Percentiles rank a stretch among this genome's conserved stretches.
phyloP scores from a whole-genome alignment of 2,329 filamentous ascomycete genomes.

The Colletotrichum australisinense region DNA sequence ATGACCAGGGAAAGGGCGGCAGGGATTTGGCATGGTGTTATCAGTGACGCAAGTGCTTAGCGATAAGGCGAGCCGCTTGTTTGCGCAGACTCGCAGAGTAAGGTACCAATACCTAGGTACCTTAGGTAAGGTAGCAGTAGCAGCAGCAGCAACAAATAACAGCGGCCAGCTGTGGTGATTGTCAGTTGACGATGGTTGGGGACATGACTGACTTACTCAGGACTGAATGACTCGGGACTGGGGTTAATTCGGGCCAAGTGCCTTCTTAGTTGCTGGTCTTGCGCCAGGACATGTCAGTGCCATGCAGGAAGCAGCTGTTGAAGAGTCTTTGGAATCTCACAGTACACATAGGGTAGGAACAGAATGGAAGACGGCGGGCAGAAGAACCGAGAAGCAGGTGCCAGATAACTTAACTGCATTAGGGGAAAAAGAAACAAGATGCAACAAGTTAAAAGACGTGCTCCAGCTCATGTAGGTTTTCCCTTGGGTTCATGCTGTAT shows the following conservation, averaged over 20 bases:
- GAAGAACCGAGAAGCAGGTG: conserved; percentile 5
- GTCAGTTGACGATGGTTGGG: conserved; percentile 12
- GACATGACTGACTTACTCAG: conserved; percentile 10
- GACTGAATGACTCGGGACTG: conserved; percentile 26
- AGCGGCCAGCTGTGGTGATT: not conserved
- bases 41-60: conserved; percentile 36
- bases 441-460: not conserved
- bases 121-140: not conserved
- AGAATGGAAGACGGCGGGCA: not conserved
- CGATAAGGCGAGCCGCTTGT: conserved; percentile 23
- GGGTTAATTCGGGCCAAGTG: not conserved
- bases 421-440: too few species aligned
- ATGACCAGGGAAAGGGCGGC: conserved; percentile 28
- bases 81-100: not conserved
- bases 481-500: not conserved
- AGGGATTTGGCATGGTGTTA: conserved; percentile 32
- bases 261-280: conserved; percentile 15
- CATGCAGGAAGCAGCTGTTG: conserved; percentile 10
- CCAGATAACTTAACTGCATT: conserved; percentile 3
- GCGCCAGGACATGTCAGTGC: conserved; percentile 28
- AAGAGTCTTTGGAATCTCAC: too few species aligned
- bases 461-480: conserved; percentile 1
- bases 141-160: not conserved
- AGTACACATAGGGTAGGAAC: not conserved
- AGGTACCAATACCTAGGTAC: not conserved